Evolutionary conservation across 345 rosid species (phyloP), one percentile per base, ranked within the genome.

Genomic region (Erucastrum elatum): DNA sequence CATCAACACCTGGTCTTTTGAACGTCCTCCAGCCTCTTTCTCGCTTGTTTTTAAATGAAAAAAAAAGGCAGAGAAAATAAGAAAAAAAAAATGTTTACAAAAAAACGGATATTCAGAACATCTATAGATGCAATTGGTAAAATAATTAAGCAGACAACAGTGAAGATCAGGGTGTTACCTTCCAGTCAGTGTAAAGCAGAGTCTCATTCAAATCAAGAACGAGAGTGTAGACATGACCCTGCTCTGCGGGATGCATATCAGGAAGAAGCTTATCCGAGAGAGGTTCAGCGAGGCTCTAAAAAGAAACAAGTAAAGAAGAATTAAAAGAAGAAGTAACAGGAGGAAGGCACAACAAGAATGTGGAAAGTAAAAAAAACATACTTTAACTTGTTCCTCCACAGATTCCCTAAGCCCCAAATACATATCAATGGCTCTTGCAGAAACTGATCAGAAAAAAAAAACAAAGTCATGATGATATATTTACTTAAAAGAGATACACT

Each of bases 1-100:
- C 90, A 82, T 93, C 98, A 46, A 93, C 94, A 77, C 97, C 99
- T 64, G 98, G 99, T 76, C 98, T 84, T 90, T 96, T 96, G 87
- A 93, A 96, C 25, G 99, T 96, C 51, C 96, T 84, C 99, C 99
- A 96, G 65, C 99, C 99, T 85, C 93, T 90, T 16, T 93, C 99
- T 35, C 99, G 96, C 98, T 51, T 51, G 21, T 51, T 35, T 1
- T 12, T 30, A 11, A 11, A 29, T 29, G 31, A 29, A 29, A 29
- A 29, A 29, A 29, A 29, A 29, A 29, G 31, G 31, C 31, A 29
- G 31, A 29, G 31, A 44, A 41, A 41, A 41, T 41, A 41, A 41
- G 13, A 41, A 41, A 10, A 10, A 10, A 2, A 29, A 29, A 2
- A 0, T 2, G 3, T 10, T 10, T 10, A 2, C 11, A 35, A 5